Percentiles rank a stretch among this genome's conserved stretches.
Evolutionary conservation across 495 filamentous ascomycete genomes (phyloP).

Genomic region (Penicillium cinerascens): DNA sequence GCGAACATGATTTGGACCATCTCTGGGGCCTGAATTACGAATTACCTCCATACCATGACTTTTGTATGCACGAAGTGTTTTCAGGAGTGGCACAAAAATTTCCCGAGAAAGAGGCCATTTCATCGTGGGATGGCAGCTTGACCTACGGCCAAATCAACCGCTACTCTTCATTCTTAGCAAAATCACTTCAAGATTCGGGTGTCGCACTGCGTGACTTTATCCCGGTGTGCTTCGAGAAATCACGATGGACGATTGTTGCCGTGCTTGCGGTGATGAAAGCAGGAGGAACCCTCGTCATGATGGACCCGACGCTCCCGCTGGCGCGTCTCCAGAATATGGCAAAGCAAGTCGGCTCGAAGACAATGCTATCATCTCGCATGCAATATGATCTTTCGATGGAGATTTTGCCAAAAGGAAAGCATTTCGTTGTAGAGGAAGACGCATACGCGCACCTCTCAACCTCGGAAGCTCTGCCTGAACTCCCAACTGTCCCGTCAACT

Average conservation of each 20-base stretch:
- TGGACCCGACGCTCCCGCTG: constrained; percentile 37
- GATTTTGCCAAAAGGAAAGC: constrained; percentile 27
- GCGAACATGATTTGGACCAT: constrained; percentile 24
- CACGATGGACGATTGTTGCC: constrained; percentile 43
- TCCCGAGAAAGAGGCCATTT: constrained; percentile 37
- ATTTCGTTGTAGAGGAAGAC: constrained; percentile 26
- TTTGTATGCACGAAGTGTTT: constrained; percentile 49
- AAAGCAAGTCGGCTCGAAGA: constrained; percentile 28
- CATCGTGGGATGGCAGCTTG: constrained; percentile 47
- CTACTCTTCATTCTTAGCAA: constrained; percentile 32
- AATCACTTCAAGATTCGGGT: constrained; percentile 22
- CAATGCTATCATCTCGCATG: constrained; percentile 30
- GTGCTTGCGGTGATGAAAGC: constrained; percentile 44
- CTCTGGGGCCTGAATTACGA: constrained; percentile 36
- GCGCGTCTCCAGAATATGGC: constrained; percentile 40
- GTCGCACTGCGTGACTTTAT: constrained; percentile 33
- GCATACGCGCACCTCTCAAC: constrained; percentile 10
- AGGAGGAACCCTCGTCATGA: constrained; percentile 36
- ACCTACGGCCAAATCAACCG: constrained; percentile 44
- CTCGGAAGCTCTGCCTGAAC: background rate
- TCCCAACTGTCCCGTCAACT: constrained; percentile 27
- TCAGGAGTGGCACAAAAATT: constrained; percentile 26
- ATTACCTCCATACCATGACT: constrained; percentile 28
- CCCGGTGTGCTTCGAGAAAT: constrained; percentile 48
- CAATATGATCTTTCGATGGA: constrained; percentile 22